phyloP scores from a whole-genome alignment of 768 basidiomycete genomes.

The Mycena leptocephala region DNA sequence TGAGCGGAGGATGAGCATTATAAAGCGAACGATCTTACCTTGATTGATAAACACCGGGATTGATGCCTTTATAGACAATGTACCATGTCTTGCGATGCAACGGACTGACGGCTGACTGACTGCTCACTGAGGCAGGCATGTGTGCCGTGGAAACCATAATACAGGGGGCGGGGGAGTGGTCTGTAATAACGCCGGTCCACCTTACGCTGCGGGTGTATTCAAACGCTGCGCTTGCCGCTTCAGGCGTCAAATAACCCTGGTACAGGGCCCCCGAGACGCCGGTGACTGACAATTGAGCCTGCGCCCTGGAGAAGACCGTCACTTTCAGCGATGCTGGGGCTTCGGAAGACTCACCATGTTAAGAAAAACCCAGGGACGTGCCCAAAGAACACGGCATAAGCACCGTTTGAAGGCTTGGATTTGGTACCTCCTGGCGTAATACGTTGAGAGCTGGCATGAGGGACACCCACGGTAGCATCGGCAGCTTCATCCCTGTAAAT shows the following conservation, averaged over 20 bases:
- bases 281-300: neutral
- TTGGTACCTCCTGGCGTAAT: neutral
- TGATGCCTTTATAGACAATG: neutral
- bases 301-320: neutral
- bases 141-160: too few species aligned
- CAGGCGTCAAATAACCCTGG: neutral
- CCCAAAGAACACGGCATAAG: neutral
- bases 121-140: too few species aligned
- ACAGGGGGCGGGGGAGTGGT: neutral
- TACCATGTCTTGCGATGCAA: neutral
- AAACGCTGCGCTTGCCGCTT: neutral
- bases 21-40: neutral
- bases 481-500: neutral
- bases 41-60: neutral
- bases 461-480: neutral
- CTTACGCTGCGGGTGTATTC: neutral
- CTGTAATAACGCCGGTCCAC: neutral
- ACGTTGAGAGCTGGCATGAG: neutral
- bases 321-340: neutral
- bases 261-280: neutral
- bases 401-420: neutral
- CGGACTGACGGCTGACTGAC: neutral
- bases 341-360: neutral
- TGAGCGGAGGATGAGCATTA: neutral
- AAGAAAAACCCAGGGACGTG: neutral